Evolutionary conservation across 768 basidiomycete genomes (phyloP), one percentile per base, ranked within the genome.

Genomic region (Clavulina sp.): DNA sequence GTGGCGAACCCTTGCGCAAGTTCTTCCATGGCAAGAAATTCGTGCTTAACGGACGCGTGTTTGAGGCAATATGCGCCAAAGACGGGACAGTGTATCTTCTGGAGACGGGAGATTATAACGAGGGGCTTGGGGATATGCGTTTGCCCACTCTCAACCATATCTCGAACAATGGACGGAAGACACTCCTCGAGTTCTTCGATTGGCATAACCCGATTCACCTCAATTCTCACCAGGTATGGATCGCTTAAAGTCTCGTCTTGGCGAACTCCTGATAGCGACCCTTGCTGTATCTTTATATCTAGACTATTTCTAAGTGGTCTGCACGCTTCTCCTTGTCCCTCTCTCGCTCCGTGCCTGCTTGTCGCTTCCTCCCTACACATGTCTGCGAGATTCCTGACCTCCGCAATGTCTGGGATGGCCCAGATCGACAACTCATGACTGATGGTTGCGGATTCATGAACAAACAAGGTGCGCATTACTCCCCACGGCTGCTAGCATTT

Each of bases 271-370:
- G 30, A 29, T 40, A 13, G 28, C 51, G 21, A 43, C 40, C 44
- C 7, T 51, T 2, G n/a, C n/a, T n/a, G n/a, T n/a, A n/a, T 38
- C 9, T 38, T n/a, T n/a, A 24, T 43, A 13, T 4, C 9, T 49
- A 81, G 80, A 67, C 69, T 7, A 71, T 80, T 64, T 67, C 73
- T 1, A 82, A 83, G 62, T 82, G 75, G 73, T 67, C 72, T 9
- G 70, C 79, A n/a, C 70, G 80, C 0, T 76, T 74, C 55, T 69
- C 73, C 0, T 68, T 83, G 5, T 77, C 74, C 0, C 60, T 81
- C 4, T 82, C 81, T 0, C 81, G 71, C 48, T 81, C 80, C 1
- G 66, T 75, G 3, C 80, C 80, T 4, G 79, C 76, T 0, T 62
- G 74, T 2, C 56, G 64, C 4, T 52, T 82, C 2, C 54, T 63